Percentiles rank a stretch among this genome's conserved stretches.
Conservation (phyloP, 176 grass and related monocot species). For the Aegilops sharonensis region DNA sequence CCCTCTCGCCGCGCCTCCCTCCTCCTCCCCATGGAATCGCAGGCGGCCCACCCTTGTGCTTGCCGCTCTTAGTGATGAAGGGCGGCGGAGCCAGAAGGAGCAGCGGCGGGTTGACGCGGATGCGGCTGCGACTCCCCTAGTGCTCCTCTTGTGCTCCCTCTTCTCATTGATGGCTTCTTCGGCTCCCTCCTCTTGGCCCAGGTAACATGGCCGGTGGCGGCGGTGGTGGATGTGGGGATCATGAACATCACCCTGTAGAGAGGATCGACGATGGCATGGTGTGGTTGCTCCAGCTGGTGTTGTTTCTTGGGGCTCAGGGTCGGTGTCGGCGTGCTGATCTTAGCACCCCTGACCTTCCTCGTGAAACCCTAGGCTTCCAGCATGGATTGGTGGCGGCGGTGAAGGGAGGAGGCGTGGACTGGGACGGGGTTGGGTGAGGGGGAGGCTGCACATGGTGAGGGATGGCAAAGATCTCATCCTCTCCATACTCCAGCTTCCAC, state of each 20-base stretch:
- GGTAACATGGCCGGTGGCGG: neutral
- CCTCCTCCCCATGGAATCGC: too few species aligned
- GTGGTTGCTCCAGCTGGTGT: neutral
- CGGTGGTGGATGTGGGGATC: neutral
- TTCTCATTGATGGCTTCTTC: too few species aligned
- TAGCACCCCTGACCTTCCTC: conserved; percentile 33
- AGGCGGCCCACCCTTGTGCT: too few species aligned
- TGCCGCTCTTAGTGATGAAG: too few species aligned
- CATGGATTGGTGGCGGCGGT: neutral
- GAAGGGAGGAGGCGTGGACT: neutral
- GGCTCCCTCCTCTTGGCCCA: too few species aligned
- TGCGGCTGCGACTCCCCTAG: too few species aligned
- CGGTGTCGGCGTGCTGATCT: neutral
- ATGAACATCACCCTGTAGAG: neutral
- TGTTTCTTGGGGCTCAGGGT: neutral
- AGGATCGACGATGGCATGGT: neutral
- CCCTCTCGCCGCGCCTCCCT: too few species aligned
- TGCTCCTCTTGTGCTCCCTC: too few species aligned
- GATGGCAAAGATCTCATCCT: conserved; percentile 25
- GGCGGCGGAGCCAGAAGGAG: too few species aligned
- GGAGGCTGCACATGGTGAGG: conserved; percentile 28
- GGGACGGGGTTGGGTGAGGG: neutral
- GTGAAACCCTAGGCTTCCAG: neutral
- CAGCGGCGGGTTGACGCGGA: too few species aligned
- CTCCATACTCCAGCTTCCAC: neutral